Conservation (phyloP, 2,329 filamentous ascomycete genomes). For the Colletotrichum kahawae region DNA sequence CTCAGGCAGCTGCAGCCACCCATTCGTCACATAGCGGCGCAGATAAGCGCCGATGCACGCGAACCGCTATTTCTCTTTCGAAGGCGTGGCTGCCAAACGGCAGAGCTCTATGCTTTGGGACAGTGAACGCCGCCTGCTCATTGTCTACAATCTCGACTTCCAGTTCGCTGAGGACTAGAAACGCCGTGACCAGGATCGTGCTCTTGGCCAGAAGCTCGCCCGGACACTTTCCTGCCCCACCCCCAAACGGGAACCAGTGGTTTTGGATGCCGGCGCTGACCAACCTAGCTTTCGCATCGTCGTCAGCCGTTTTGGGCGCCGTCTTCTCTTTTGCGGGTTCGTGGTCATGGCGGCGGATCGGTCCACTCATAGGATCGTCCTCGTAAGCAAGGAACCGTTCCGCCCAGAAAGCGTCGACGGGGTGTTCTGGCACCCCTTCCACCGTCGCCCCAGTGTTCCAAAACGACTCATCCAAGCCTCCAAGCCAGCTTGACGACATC, state of each 20-base stretch:
- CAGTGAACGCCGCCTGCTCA: neutral
- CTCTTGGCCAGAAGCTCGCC: constrained; percentile 3
- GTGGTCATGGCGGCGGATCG: neutral
- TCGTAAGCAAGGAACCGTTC: constrained; percentile 22
- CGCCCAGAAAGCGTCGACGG: constrained; percentile 19
- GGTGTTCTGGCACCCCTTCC: neutral
- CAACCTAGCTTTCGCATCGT: neutral
- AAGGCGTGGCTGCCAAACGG: constrained; percentile 4
- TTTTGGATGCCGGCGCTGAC: neutral
- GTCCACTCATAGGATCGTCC: constrained; percentile 19
- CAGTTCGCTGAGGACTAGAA: neutral
- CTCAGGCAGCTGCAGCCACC: neutral
- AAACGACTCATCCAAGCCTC: no score
- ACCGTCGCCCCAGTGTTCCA: neutral
- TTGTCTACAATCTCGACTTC: neutral
- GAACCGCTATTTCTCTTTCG: neutral
- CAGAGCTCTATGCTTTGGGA: neutral
- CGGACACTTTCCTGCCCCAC: constrained; percentile 3
- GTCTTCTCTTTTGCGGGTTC: neutral
- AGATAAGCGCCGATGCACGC: neutral
- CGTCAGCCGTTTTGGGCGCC: neutral
- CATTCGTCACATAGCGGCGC: neutral
- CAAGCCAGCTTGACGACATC: no score
- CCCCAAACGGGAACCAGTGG: constrained; percentile 5
- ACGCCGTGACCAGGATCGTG: neutral